Percentiles rank a stretch among this genome's conserved stretches.
Evolutionary conservation across 257 asterid genomes (phyloP).

Genomic region (Paulownia fortunei): DNA sequence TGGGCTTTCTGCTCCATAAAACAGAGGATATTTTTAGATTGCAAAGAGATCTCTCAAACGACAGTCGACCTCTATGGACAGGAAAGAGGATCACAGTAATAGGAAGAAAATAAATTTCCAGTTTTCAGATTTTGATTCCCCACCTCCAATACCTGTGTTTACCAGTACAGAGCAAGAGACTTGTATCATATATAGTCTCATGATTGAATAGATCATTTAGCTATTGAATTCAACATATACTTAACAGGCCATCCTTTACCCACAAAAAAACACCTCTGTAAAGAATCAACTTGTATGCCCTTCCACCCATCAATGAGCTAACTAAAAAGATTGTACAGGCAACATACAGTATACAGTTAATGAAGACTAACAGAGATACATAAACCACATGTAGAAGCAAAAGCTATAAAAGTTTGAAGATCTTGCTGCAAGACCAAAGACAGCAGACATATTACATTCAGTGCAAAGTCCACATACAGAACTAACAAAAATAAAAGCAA

Average conservation of each 20-base stretch:
- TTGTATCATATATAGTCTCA: background rate
- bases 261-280: too few species aligned
- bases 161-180: background rate
- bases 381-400: background rate
- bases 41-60: too few species aligned
- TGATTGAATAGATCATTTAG: background rate
- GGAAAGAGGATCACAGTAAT: background rate
- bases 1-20: background rate
- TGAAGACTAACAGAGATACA: background rate
- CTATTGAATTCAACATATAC: background rate
- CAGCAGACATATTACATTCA: constrained; percentile 11
- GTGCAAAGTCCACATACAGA: constrained; percentile 20
- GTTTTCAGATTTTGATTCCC: background rate
- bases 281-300: background rate
- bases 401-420: background rate
- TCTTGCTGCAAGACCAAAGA: constrained; percentile 23
- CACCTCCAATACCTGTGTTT: background rate
- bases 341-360: background rate
- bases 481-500: constrained; percentile 13
- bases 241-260: too few species aligned
- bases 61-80: background rate
- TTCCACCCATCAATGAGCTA: background rate
- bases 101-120: background rate
- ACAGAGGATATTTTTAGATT: background rate
- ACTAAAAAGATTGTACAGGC: background rate